Base-by-base conservation (phyloP, 2,329 filamentous ascomycete genomes). In the Talaromyces sp. region DNA sequence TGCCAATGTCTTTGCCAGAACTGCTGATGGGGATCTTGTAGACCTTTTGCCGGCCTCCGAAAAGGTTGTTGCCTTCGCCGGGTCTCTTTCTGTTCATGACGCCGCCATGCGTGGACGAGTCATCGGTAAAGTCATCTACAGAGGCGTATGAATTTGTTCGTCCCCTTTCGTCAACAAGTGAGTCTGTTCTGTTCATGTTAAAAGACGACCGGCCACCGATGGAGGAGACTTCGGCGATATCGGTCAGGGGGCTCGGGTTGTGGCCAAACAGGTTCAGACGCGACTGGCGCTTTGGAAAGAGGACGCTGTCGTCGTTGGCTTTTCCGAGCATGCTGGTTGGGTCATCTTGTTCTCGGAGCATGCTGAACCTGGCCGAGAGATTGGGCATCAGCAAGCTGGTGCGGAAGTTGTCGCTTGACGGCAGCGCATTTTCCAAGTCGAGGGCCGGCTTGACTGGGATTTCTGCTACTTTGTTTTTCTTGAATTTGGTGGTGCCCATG, bases 351-450 rank as follows among this genome's bases (percentile, higher is more conserved):
- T 97, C 93, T 69, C 92, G 84, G 33, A 98, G 80, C 93, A 98
- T 98, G 68, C 93, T 98, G 75, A 99, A 99, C 7, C 95, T 88
- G 13, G 93, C 92, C 0, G 93, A 98, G 4, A 99, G 83, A 49
- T 93, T 93, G 0, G 92, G 93, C 93, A 99, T 96, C 64, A 99
- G 82, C 62, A 99, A 80, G 80, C 95, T 98, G 3, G 95, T 99
- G 61, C 95, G 87, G 75, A 99, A 98, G 71, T 98, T 89, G 75
- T 98, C 92, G 54, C 81, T 88, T 0, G 92, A 83, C 1, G 95
- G 95, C 2, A 99, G 80, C 0, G 87, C 93, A 13, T 81, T 80
- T 2, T 86, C 75, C 13, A 98, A 80, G 69, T 98, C 89, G 3
- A 72, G 73, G 62, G 73, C 62, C 79, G 81, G 71, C 88, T 89